phyloP scores from a whole-genome alignment of 345 rosid genomes.

The Arabidopsis suecica region DNA sequence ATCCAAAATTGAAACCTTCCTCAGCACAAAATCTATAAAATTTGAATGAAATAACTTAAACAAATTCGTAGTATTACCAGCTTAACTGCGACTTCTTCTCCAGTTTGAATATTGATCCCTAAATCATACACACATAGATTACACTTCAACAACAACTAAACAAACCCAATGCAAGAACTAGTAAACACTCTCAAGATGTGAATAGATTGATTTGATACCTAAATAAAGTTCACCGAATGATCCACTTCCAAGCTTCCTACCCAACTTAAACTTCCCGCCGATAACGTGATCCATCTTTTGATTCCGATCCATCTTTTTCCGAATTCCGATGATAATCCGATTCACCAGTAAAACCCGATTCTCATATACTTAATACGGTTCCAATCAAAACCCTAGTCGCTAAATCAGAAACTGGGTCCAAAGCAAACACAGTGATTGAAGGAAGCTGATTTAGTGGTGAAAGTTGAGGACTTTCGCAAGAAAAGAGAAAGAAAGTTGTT shows the following conservation, averaged over 20 bases:
- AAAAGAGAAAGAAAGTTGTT: conserved; percentile 14
- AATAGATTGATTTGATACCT: conserved; percentile 51
- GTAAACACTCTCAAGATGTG: not conserved
- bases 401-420: conserved; percentile 15
- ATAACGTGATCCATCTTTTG: conserved; percentile 64
- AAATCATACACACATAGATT: conserved; percentile 17
- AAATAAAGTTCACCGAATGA: conserved; percentile 86
- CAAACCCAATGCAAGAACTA: conserved; percentile 18
- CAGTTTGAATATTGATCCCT: conserved; percentile 84
- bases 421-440: conserved; percentile 19
- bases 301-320: conserved; percentile 30
- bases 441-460: conserved; percentile 37
- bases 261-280: conserved; percentile 87
- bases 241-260: conserved; percentile 92
- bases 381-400: conserved; percentile 31
- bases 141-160: not conserved
- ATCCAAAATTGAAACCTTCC: conserved; percentile 17
- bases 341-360: conserved; percentile 37
- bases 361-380: conserved; percentile 39
- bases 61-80: conserved; percentile 52
- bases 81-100: conserved; percentile 93
- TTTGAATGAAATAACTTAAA: not conserved
- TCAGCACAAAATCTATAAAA: conserved; percentile 6
- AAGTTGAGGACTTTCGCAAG: conserved; percentile 16
- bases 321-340: conserved; percentile 31